Conservation (phyloP, 306 rosid species). For the Gleditsia sinensis region DNA sequence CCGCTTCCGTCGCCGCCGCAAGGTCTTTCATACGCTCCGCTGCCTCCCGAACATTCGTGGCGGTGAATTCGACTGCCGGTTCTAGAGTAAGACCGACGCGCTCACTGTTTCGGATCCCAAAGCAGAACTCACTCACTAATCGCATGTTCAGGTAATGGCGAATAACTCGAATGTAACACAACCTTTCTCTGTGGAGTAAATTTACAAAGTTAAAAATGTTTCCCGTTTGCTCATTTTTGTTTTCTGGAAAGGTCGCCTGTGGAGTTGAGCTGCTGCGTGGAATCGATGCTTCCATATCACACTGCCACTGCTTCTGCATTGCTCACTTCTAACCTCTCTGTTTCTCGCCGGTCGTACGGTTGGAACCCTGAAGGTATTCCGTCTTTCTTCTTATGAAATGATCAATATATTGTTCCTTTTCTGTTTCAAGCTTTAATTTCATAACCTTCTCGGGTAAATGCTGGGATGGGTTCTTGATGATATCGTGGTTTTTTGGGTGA, state of each 20-base stretch:
- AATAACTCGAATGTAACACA: background rate
- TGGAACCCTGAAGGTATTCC: conserved; percentile 88
- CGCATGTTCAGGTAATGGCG: conserved; percentile 63
- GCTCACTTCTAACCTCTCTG: conserved; percentile 87
- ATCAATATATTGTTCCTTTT: background rate
- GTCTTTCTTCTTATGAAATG: background rate
- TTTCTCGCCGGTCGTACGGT: conserved; percentile 64
- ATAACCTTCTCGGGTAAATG: background rate
- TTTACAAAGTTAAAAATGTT: conserved; percentile 3
- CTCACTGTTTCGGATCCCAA: conserved; percentile 55
- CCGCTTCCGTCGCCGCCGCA: conserved; percentile 58
- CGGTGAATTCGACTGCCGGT: conserved; percentile 52
- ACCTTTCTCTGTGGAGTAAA: background rate
- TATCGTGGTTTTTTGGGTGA: background rate
- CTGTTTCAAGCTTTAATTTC: background rate
- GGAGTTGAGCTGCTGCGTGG: conserved; percentile 79
- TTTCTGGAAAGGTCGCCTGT: conserved; percentile 60
- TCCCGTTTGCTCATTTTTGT: background rate
- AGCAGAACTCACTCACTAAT: conserved; percentile 55
- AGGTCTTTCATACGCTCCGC: conserved; percentile 80
- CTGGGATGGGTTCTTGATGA: background rate
- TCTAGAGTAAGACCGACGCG: conserved; percentile 44
- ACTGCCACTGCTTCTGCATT: conserved; percentile 90
- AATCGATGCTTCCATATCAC: conserved; percentile 87
- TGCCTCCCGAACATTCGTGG: conserved; percentile 41